phyloP scores from a whole-genome alignment of 2,329 filamentous ascomycete species.

The Penicillium sp. region DNA sequence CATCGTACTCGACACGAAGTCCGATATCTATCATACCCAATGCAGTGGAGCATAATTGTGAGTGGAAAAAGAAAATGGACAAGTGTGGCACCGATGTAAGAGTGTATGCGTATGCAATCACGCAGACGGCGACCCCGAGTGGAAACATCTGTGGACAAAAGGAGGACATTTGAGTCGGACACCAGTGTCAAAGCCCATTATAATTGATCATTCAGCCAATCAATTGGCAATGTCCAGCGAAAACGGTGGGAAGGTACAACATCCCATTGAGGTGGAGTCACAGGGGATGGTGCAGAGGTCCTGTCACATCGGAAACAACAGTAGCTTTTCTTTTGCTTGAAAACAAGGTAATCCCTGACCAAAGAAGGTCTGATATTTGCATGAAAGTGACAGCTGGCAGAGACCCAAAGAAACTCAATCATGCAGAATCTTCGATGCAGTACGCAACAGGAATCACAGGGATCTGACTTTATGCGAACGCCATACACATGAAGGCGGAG shows the following conservation, averaged over 20 bases:
- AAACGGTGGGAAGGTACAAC: constrained; percentile 6
- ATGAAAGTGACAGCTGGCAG: constrained; percentile 37
- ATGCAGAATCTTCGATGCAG: constrained; percentile 35
- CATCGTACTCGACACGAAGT: constrained; percentile 18
- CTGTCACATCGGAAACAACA: constrained; percentile 22
- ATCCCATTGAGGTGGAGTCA: constrained; percentile 17
- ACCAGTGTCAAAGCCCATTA: constrained; percentile 17
- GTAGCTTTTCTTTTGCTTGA: constrained; percentile 16
- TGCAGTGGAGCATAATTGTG: constrained; percentile 11
- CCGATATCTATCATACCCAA: constrained; percentile 14
- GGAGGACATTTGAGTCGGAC: constrained; percentile 10
- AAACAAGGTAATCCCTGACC: constrained; percentile 26
- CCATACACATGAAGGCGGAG: constrained; percentile 30
- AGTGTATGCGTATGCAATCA: constrained; percentile 22
- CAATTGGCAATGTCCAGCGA: constrained; percentile 8
- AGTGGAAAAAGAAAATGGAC: constrained; percentile 3
- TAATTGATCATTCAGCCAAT: constrained; percentile 19
- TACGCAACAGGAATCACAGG: constrained; percentile 25
- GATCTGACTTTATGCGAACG: constrained; percentile 28
- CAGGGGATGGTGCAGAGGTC: constrained; percentile 14
- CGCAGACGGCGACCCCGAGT: constrained; percentile 18
- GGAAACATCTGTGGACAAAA: constrained; percentile 6
- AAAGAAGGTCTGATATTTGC: constrained; percentile 24
- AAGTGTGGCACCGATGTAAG: constrained; percentile 9
- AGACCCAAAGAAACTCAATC: constrained; percentile 24